Evolutionary conservation across 2,329 filamentous ascomycete species (phyloP).

Genomic region (Ophiocordyceps robertsii): DNA sequence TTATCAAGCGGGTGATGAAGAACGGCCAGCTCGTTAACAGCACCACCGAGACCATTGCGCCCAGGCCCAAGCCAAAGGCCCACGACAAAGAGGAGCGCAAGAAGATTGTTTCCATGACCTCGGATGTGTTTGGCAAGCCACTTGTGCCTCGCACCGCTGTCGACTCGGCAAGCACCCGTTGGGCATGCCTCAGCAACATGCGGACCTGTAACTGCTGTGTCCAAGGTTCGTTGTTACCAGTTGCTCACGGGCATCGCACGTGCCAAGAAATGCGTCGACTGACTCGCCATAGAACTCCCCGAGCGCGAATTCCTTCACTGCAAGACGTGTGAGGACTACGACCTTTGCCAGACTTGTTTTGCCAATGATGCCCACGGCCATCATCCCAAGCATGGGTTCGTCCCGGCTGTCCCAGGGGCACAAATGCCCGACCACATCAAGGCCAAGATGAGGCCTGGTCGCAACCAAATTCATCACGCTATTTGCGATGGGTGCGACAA

Average conservation of each 20-base stretch:
- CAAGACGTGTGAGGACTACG: constrained; percentile 73
- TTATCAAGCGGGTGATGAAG: constrained; percentile 79
- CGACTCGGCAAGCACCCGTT: constrained; percentile 8
- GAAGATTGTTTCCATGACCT: neutral
- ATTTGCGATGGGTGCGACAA: constrained; percentile 89
- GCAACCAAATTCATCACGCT: constrained; percentile 70
- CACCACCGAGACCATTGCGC: constrained; percentile 66
- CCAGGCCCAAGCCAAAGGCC: constrained; percentile 36
- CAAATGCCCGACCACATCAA: constrained; percentile 47
- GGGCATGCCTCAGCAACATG: constrained; percentile 18
- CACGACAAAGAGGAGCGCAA: constrained; percentile 3
- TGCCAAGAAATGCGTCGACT: constrained; percentile 2
- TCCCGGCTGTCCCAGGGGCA: constrained; percentile 50
- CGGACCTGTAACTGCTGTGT: constrained; percentile 61
- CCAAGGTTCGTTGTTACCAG: constrained; percentile 16
- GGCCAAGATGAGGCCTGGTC: constrained; percentile 62
- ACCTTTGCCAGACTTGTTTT: constrained; percentile 80
- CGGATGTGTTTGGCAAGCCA: neutral
- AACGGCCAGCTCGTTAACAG: constrained; percentile 72
- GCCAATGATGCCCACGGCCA: constrained; percentile 69
- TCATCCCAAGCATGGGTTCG: constrained; percentile 75
- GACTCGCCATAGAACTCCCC: constrained; percentile 40
- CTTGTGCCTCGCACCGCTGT: constrained; percentile 4
- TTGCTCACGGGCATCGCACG: neutral
- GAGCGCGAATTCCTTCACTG: constrained; percentile 81